Percentiles rank a stretch among this genome's conserved stretches.
Conservation (phyloP, 495 filamentous ascomycete genomes). For the Aspergillus asperescens region DNA sequence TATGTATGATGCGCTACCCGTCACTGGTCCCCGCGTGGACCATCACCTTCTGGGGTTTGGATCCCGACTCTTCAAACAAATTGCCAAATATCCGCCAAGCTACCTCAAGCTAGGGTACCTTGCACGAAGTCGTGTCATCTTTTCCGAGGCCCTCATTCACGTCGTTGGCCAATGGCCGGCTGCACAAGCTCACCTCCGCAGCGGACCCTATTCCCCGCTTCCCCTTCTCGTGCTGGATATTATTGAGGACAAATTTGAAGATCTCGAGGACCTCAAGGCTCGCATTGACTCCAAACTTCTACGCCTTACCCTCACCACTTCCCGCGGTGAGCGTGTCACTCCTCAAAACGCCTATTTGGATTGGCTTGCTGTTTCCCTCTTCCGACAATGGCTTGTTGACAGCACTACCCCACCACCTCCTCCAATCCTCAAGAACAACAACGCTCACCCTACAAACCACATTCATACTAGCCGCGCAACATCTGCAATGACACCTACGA, state of each 20-base stretch:
- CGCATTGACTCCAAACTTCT: constrained; percentile 72
- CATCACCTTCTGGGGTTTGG: constrained; percentile 90
- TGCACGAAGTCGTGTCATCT: constrained; percentile 77
- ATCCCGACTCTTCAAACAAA: constrained; percentile 83
- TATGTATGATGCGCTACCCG: constrained; percentile 83
- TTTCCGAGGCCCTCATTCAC: constrained; percentile 82
- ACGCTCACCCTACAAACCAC: constrained; percentile 1
- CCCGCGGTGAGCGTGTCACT: constrained; percentile 70
- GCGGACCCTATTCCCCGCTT: constrained; percentile 50
- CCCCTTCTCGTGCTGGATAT: constrained; percentile 73
- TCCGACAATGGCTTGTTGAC: constrained; percentile 86
- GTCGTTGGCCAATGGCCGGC: constrained; percentile 89
- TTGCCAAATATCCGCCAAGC: constrained; percentile 85
- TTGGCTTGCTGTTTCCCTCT: constrained; percentile 80
- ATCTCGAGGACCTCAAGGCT: constrained; percentile 65
- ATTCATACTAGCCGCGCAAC: constrained; percentile 10
- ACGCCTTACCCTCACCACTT: constrained; percentile 72
- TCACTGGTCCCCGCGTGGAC: constrained; percentile 85
- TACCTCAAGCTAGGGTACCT: constrained; percentile 88
- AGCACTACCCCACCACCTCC: constrained; percentile 67
- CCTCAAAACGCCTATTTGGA: constrained; percentile 74
- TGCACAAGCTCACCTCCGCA: constrained; percentile 68
- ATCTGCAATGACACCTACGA: constrained; percentile 23
- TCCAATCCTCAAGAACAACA: constrained; percentile 41
- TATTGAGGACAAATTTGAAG: constrained; percentile 85